Base-by-base conservation (phyloP, 129 eudicot species). In the Artemisia argyi region DNA sequence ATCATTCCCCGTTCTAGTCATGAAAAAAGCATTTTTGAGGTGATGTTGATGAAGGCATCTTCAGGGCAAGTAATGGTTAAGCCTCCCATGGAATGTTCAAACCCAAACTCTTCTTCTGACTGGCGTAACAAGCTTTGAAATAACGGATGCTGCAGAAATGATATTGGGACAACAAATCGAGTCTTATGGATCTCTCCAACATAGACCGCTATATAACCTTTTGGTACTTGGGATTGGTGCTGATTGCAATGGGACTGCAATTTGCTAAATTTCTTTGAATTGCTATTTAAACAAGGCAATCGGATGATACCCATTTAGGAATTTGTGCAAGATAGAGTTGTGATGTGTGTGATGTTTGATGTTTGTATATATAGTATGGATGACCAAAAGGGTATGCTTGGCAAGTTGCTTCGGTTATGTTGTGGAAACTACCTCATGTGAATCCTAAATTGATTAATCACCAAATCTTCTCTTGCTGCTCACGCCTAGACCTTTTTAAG, bases 71-170 rank as follows among this genome's bases (percentile, higher is more conserved):
- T 78, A 52, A 81, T 84, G n/a, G 89, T 84, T 16, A 84, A 73
- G 9, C 83, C 86, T 5, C 88, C 88, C 88, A 83, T 80, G 1
- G 86, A 83, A 81, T 86, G 88, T 35, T 80, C 52, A 68, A 62
- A 86, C 9, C 88, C 88, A 16, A 83, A 86, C 61, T 73, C 77
- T 48, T 73, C 77, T 53, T 73, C 77, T 5, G 69, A 61, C 61
- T 73, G 26, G 19, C 65, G 68, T 49, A 86, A 65, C 79, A 86
- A 73, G 15, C 80, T 78, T 72, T 83, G 92, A 66, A 86, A 86
- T 35, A 72, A 60, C 46, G 86, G 86, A 30, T 83, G 75, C 42
- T 71, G 78, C 79, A 86, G 67, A 53, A 65, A 72, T 7, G 86
- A 71, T 30, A 83, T 15, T 8, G 88, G 88, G 8, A 86, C 75